Base-by-base conservation (phyloP, 495 filamentous ascomycete genomes). In the Bacidia gigantensis region DNA sequence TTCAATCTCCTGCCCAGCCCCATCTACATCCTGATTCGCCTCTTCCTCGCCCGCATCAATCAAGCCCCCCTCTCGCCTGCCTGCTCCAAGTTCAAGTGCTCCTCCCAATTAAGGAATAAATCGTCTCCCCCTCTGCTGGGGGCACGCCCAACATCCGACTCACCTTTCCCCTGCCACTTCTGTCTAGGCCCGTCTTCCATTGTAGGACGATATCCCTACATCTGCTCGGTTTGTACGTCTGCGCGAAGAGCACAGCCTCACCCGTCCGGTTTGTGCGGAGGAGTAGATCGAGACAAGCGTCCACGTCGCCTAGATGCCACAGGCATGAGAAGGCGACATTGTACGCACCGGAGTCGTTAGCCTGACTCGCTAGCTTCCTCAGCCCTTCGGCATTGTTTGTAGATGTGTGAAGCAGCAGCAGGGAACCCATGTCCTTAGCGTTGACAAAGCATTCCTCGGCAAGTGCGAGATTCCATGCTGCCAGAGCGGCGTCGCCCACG, bases 61-160 rank as follows among this genome's bases (percentile, higher is more conserved):
- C 47, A 60, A 20, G 18, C 26, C 49, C 49, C 24, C 41, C 46
- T 52, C 53, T 9, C 41, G 12, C 55, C 58, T 14, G 57, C 58
- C 58, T 74, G 80, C 71, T 96, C 92, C 46, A 95, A 60, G 60
- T 70, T 76, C 58, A 96, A 62, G 70, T 83, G 95, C 65, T 90
- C 86, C 0, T 92, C 85, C 90, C 89, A 97, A 59, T 95, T 87
- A 0, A 90, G 89, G 70, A 96, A 98, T 49, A 98, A 70, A 39
- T 95, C 92, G 44, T 83, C 17, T 71, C 72, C 2, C 62, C 72
- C 7, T 22, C 20, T 48, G 67, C 71, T 1, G 79, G 79, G 0
- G 92, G 92, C n/a, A 89, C 73, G 53, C 84, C 92, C 50, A 97
- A 75, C 54, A 85, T 77, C 64, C 87, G 80, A 11, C 81, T 77